A percentile compares a stretch with the other conserved stretches of the same genome.
Conservation (phyloP, 2,329 filamentous ascomycete species). For the Torrubiellomyces zombiae region DNA sequence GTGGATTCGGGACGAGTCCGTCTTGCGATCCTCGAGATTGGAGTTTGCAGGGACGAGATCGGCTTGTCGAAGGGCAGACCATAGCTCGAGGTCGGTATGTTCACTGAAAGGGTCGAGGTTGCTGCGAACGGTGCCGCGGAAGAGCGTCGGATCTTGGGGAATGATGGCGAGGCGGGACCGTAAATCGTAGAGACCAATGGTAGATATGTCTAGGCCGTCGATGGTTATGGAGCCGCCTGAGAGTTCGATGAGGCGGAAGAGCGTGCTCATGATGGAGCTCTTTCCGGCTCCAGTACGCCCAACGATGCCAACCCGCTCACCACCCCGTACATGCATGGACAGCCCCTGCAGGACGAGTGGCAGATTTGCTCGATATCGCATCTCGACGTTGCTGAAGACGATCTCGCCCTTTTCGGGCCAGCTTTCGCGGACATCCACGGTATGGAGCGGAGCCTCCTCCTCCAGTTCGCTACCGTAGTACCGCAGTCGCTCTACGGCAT, state of each 20-base stretch:
- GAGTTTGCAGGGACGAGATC: slow-evolving; percentile 47
- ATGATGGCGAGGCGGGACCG: slow-evolving; percentile 67
- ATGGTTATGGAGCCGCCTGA: slow-evolving; percentile 45
- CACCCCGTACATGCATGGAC: slow-evolving; percentile 54
- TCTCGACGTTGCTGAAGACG: slow-evolving; percentile 55
- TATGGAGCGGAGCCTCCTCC: slow-evolving; percentile 73
- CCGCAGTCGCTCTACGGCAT: slow-evolving; percentile 78
- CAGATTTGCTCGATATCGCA: slow-evolving; percentile 58
- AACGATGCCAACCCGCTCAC: slow-evolving; percentile 68
- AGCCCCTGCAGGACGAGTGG: slow-evolving; percentile 59
- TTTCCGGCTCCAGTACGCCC: slow-evolving; percentile 73
- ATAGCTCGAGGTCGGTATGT: slow-evolving; percentile 61
- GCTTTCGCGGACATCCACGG: slow-evolving; percentile 49
- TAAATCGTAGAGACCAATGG: slow-evolving; percentile 57
- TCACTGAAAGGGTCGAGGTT: slow-evolving; percentile 72
- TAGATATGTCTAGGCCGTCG: slow-evolving; percentile 53
- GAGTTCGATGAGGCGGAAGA: slow-evolving; percentile 60
- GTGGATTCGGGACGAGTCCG: slow-evolving; percentile 55
- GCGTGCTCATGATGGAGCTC: slow-evolving; percentile 65
- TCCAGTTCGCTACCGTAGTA: slow-evolving; percentile 81
- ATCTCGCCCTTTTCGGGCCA: slow-evolving; percentile 87
- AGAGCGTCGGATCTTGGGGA: slow-evolving; percentile 70
- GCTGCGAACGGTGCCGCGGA: slow-evolving; percentile 61
- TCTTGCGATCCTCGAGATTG: slow-evolving; percentile 58
- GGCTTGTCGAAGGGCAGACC: slow-evolving; percentile 61